Evolutionary conservation across 2,329 filamentous ascomycete genomes (phyloP).

Genomic region (Dactylellina parvicollis): DNA sequence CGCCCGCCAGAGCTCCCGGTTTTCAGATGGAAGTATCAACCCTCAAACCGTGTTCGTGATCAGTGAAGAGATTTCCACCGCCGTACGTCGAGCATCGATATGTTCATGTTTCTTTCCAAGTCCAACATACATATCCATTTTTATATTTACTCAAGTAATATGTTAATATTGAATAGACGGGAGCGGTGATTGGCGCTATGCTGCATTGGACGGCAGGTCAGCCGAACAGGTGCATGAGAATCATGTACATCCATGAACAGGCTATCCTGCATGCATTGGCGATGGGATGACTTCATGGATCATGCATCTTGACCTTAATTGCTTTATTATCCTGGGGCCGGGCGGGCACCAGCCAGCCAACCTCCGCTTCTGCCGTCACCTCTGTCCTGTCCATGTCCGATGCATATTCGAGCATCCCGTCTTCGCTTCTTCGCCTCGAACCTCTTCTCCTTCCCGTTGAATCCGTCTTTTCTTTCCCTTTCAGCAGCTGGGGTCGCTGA

Average conservation of each 20-base stretch:
- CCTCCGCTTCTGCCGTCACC: not conserved
- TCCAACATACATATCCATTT: too few species aligned
- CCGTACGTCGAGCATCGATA: too few species aligned
- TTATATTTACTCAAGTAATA: too few species aligned
- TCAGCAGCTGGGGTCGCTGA: conserved; percentile 16
- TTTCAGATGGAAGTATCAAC: too few species aligned
- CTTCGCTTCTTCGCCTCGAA: not conserved
- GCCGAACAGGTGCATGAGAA: conserved; percentile 2
- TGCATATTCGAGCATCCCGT: not conserved
- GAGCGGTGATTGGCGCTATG: not conserved
- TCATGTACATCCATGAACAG: not conserved
- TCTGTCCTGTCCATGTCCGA: not conserved
- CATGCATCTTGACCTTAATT: not conserved
- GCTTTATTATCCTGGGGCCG: too few species aligned
- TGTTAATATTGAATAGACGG: not conserved
- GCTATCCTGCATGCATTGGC: not conserved
- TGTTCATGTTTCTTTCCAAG: too few species aligned
- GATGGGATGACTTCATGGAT: conserved; percentile 5
- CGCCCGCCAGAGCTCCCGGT: not conserved
- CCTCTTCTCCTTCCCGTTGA: not conserved
- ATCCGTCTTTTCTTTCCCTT: not conserved
- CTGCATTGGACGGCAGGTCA: conserved; percentile 24
- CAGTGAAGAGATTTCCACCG: too few species aligned
- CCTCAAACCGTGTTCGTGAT: too few species aligned
- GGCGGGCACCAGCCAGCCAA: not conserved